Base-by-base conservation (phyloP, 2,329 filamentous ascomycete genomes). In the Zasmidium cellare region DNA sequence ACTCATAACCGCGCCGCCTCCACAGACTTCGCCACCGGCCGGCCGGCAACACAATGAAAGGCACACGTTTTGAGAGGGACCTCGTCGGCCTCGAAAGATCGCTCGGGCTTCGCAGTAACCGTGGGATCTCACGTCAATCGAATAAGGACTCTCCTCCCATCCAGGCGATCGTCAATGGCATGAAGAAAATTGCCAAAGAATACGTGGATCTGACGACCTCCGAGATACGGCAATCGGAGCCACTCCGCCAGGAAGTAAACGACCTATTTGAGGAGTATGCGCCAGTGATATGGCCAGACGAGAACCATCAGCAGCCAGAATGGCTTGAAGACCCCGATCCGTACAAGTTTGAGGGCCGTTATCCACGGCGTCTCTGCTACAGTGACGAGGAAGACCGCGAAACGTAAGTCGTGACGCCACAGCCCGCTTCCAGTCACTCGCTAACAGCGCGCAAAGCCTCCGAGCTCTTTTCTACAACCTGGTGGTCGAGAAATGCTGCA, bases 401-500 rank as follows among this genome's bases (percentile, higher is more conserved):
- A 28, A 46, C 49, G 57, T 56, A 48, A 56, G 57, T 51, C 22
- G 28, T 47, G 9, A 23, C 25, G 44, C 41, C 31, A n/a, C 49
- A 9, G 49, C 49, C 19, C 23, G 54, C 50, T 6, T 28, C 22
- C 9, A 5, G 3, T 28, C 47, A 28, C 20, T 28, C 47, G 47
- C 24, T 24, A 11, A 28, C 47, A 22, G 28, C 28, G 3, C 18
- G n/a, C 22, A 41, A 31, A 59, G 57, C 23, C 50, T 59, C 44
- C 53, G 48, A 23, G 50, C 51, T n/a, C 45, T 48, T 20, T 59
- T 59, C 38, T 55, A 55, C 50, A 49, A 52, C 19, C 47, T 59
- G n/a, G 57, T 59, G 14, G 57, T 59, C 9, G 57, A 59, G 38
- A 59, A 59, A 44, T 59, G 57, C 46, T 52, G 55, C 50, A 59